Percentiles rank a stretch among this genome's conserved stretches.
Evolutionary conservation across 139 green algal genomes (phyloP).

Genomic region (Closterium sp.): DNA sequence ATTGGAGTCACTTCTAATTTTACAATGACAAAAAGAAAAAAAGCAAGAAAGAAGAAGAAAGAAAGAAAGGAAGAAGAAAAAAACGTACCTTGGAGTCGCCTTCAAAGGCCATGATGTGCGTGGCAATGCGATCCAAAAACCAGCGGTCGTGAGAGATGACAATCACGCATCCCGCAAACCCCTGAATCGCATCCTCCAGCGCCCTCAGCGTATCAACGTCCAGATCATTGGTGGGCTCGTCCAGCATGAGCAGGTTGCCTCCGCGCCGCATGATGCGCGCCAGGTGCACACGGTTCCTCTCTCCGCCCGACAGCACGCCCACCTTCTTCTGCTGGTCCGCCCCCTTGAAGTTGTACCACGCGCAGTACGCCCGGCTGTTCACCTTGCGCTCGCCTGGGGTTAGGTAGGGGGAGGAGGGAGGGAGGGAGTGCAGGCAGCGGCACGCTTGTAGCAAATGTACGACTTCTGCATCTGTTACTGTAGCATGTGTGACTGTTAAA

Average conservation of each 20-base stretch:
- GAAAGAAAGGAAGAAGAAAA: no score
- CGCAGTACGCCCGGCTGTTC: no score
- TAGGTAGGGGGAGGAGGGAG: no score
- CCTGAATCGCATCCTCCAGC: constrained; percentile 72
- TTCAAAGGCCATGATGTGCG: constrained; percentile 86
- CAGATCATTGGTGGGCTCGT: constrained; percentile 79
- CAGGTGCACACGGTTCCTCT: constrained; percentile 82
- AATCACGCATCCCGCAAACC: constrained; percentile 65
- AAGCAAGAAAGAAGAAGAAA: no score
- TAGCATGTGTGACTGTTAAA: no score
- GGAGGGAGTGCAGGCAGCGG: no score
- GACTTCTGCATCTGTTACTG: no score
- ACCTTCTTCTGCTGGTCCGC: constrained; percentile 78
- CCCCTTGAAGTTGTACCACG: no score
- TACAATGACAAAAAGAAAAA: no score
- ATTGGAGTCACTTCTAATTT: no score
- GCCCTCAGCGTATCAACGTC: constrained; percentile 66
- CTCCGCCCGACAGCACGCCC: constrained; percentile 63
- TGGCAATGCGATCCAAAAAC: constrained; percentile 76
- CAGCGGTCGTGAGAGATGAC: constrained; percentile 82
- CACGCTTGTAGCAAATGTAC: no score
- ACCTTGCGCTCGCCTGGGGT: no score
- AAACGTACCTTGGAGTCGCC: constrained; percentile 60
- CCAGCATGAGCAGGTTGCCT: constrained; percentile 81
- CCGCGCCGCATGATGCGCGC: constrained; percentile 69